Percentiles rank a stretch among this genome's conserved stretches.
Conservation (phyloP, 129 eudicot species). For the Ambrosia artemisiifolia region DNA sequence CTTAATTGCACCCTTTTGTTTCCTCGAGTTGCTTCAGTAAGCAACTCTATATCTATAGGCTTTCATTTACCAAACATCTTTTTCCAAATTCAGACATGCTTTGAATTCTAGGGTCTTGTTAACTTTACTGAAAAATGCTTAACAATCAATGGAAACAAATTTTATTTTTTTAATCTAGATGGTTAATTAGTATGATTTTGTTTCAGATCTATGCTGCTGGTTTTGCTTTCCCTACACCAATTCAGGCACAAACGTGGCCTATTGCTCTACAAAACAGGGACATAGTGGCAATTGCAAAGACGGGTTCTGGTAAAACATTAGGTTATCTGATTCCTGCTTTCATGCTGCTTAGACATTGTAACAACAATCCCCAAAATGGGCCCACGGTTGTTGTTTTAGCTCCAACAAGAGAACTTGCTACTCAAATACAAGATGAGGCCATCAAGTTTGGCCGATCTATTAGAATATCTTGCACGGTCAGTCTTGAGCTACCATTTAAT, state of each 20-base stretch:
- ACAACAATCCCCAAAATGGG: constrained; percentile 71
- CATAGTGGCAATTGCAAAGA: constrained; percentile 96
- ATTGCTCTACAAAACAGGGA: constrained; percentile 82
- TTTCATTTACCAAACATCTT: constrained; percentile 31
- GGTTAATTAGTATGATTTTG: constrained; percentile 20
- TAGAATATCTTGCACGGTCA: constrained; percentile 80
- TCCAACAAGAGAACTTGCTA: constrained; percentile 95
- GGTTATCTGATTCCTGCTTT: constrained; percentile 93
- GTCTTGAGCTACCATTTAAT: constrained; percentile 5
- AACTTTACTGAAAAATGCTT: neutral
- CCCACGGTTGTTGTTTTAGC: constrained; percentile 90
- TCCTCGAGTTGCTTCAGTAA: constrained; percentile 98
- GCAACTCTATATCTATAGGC: constrained; percentile 69
- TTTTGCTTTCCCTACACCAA: constrained; percentile 82
- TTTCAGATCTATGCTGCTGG: constrained; percentile 82
- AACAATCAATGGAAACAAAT: neutral
- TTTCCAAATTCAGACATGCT: constrained; percentile 18
- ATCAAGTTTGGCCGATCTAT: constrained; percentile 87
- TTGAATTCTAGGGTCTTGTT: constrained; percentile 6
- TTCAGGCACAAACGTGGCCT: constrained; percentile 98
- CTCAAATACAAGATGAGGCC: constrained; percentile 96
- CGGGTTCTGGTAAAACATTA: constrained; percentile 97
- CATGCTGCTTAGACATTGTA: constrained; percentile 61
- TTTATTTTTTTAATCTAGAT: neutral
- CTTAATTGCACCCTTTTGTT: constrained; percentile 73